phyloP scores from a whole-genome alignment of 2,329 filamentous ascomycete species.

The Davidsoniella australis region DNA sequence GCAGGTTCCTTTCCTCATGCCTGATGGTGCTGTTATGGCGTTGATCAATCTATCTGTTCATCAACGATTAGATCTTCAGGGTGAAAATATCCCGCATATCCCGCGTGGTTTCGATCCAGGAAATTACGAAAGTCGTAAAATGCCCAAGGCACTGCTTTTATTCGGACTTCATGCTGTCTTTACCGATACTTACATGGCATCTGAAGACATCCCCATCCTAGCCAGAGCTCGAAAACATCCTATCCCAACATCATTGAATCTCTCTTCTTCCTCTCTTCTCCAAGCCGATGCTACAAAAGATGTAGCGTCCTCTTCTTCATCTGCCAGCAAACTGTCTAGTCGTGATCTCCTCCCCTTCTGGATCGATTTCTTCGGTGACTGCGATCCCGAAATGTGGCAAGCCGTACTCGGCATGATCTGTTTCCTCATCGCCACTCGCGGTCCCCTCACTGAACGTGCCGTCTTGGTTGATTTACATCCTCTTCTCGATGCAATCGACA shows the following conservation, averaged over 20 bases:
- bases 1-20: conserved; percentile 35
- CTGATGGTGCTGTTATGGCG: conserved; percentile 50
- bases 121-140: conserved; percentile 53
- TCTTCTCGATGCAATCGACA: conserved; percentile 45
- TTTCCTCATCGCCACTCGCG: conserved; percentile 44
- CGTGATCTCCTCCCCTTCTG: conserved; percentile 47
- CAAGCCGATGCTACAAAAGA: too few species aligned
- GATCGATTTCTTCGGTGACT: conserved; percentile 49
- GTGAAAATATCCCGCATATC: conserved; percentile 39
- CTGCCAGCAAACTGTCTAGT: too few species aligned
- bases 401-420: conserved; percentile 44
- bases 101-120: conserved; percentile 55
- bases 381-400: conserved; percentile 45
- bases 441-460: conserved; percentile 34
- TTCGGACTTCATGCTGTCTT: conserved; percentile 45
- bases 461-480: conserved; percentile 39
- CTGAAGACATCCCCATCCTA: conserved; percentile 31
- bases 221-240: conserved; percentile 20
- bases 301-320: too few species aligned
- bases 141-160: conserved; percentile 46
- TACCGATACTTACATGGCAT: conserved; percentile 44
- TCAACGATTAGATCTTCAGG: conserved; percentile 36
- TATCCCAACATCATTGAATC: conserved; percentile 21
- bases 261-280: too few species aligned
- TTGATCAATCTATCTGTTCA: conserved; percentile 46